phyloP scores from a whole-genome alignment of 2,329 filamentous ascomycete genomes.

The Talaromyces sp. region DNA sequence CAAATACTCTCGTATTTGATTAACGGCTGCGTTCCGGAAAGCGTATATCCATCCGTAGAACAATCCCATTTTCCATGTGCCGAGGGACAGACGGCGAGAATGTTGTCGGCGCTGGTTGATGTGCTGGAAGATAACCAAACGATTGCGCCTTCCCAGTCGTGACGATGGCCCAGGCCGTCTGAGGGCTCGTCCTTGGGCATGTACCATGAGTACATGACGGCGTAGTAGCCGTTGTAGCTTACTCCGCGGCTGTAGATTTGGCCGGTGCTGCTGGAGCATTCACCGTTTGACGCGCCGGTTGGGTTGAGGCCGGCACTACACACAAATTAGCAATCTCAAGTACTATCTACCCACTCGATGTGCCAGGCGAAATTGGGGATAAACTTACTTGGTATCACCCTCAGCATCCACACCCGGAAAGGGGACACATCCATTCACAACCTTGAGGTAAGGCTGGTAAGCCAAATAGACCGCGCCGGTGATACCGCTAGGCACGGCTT shows the following conservation, averaged over 20 bases:
- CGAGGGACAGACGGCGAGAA: conserved; percentile 53
- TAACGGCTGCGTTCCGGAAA: conserved; percentile 46
- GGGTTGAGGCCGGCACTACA: conserved; percentile 46
- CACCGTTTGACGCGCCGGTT: conserved; percentile 39
- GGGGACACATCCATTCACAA: conserved; percentile 61
- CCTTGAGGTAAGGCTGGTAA: conserved; percentile 57
- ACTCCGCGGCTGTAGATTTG: conserved; percentile 53
- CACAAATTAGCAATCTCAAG: neutral
- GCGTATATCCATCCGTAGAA: conserved; percentile 39
- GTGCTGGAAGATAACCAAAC: conserved; percentile 49
- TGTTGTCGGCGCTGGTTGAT: conserved; percentile 38
- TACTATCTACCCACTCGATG: neutral
- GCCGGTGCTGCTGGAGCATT: conserved; percentile 48
- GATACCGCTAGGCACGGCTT: conserved; percentile 52
- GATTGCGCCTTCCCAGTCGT: conserved; percentile 58
- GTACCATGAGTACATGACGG: conserved; percentile 56
- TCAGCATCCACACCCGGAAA: conserved; percentile 60
- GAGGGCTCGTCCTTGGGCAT: conserved; percentile 51
- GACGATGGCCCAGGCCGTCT: conserved; percentile 50
- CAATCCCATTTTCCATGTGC: conserved; percentile 53
- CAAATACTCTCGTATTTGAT: conserved; percentile 52
- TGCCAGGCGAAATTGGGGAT: neutral
- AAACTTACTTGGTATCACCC: conserved; percentile 56
- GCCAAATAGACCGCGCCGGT: conserved; percentile 53
- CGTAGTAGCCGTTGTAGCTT: conserved; percentile 45